phyloP scores from a whole-genome alignment of 164 flowering plant genomes.

The Macadamia integrifolia region DNA sequence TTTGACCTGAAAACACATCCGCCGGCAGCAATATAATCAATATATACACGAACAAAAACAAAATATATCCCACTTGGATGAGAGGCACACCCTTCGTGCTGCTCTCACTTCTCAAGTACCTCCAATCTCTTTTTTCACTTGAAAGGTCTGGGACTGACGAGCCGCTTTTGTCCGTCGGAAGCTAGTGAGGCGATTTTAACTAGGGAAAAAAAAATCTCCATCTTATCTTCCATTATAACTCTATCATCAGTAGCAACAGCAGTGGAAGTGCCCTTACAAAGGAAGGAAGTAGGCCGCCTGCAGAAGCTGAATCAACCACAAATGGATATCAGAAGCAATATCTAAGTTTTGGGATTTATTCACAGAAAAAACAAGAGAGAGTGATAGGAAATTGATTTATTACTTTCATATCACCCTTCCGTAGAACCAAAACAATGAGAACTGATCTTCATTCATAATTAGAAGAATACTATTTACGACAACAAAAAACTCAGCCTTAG shows the following conservation, averaged over 20 bases:
- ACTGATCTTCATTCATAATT: no score
- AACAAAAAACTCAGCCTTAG: no score
- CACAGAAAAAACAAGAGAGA: not conserved
- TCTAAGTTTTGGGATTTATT: not conserved
- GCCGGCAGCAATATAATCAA: slow-evolving; percentile 30
- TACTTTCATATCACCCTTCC: no score
- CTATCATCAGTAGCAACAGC: slow-evolving; percentile 27
- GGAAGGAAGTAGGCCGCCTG: slow-evolving; percentile 18
- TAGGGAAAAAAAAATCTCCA: slow-evolving; percentile 3
- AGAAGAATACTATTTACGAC: no score
- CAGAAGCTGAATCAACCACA: slow-evolving; percentile 30
- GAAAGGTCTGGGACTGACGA: slow-evolving; percentile 7
- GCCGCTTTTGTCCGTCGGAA: not conserved
- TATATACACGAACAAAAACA: slow-evolving; percentile 47
- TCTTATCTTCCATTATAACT: slow-evolving; percentile 13
- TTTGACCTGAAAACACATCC: slow-evolving; percentile 56
- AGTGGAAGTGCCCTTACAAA: slow-evolving; percentile 24
- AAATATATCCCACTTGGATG: slow-evolving; percentile 31
- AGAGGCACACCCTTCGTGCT: slow-evolving; percentile 23
- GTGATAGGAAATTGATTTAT: no score
- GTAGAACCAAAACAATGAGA: no score
- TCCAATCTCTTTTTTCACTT: slow-evolving; percentile 16
- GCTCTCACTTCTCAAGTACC: slow-evolving; percentile 21
- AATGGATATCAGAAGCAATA: not conserved
- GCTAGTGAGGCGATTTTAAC: slow-evolving; percentile 16